Evolutionary conservation across 2,329 filamentous ascomycete species (phyloP), one percentile per base, ranked within the genome.

Genomic region (Tolypocladium endophyticum): DNA sequence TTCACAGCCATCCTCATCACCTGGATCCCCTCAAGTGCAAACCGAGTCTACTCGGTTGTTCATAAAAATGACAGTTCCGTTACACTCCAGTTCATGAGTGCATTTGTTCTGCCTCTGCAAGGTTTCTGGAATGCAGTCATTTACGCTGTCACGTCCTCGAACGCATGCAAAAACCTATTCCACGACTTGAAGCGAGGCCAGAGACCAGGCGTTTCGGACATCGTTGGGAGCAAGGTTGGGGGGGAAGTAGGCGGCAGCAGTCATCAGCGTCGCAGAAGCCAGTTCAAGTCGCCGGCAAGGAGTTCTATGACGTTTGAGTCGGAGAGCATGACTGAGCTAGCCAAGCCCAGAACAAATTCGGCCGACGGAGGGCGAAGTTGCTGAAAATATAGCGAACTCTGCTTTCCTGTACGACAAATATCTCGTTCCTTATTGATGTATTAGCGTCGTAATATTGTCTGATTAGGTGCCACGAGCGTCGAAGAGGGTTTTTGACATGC

Each of bases 121-220:
- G 90, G 90, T 0, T 89, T 92, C 67, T 93, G 90, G 89, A 95
- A 94, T 70, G 83, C 86, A n/a, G 72, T 89, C 60, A 90, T 95
- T 64, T 94, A 94, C 72, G 74, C 85, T 16, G 79, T 83, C 14
- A 90, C 88, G 1, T 90, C 87, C 6, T 83, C 84, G 78, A 73
- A 81, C 56, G 86, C 86, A 0, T 86, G 85, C 68, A 80, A 80
- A 68, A 73, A 74, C 36, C 70, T 84, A 35, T 73, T 70, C 59
- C 20, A 45, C 12, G 41, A 45, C 41, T 45, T 45, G 41, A 45
- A 23, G 20, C 6, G 41, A 23, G 18, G 20, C 20, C 41, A 23
- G 20, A 45, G 41, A 23, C 41, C 41, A 23, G 41, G 2, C 7
- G 41, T 45, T 23, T 23, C 41, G 9, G 41, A 45, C 8, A 45